These are phyloP conservation scores for Populus nigra DNA, from an alignment of 345 rosid genomes.

Conservation along the genomic window DNA sequence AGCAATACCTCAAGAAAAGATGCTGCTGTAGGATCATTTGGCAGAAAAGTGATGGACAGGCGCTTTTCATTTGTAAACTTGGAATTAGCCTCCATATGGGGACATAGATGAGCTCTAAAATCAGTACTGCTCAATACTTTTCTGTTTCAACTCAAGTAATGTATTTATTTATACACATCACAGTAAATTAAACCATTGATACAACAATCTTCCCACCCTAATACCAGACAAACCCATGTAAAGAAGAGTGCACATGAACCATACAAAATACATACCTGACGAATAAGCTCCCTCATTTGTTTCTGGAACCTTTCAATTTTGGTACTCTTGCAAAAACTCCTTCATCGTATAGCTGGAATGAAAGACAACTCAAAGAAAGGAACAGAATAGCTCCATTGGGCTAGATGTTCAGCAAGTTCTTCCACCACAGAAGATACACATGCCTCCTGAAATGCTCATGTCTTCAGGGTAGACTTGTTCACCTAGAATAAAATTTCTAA, in stretches of 20 bases:
- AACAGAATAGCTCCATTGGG: slow-evolving; percentile 83
- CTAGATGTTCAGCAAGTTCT: slow-evolving; percentile 85
- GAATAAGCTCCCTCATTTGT: slow-evolving; percentile 81
- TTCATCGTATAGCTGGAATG: slow-evolving; percentile 67
- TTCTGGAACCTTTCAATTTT: slow-evolving; percentile 83
- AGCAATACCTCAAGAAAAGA: slow-evolving; percentile 59
- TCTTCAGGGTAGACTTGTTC: slow-evolving; percentile 76
- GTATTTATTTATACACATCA: not conserved
- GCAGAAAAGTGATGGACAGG: slow-evolving; percentile 49
- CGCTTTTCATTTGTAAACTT: slow-evolving; percentile 64
- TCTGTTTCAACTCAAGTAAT: not conserved
- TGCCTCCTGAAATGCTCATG: slow-evolving; percentile 91
- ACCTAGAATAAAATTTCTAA: slow-evolving; percentile 41
- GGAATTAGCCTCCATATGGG: slow-evolving; percentile 66
- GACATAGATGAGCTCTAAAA: slow-evolving; percentile 6
- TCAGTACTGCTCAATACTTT: slow-evolving; percentile 16
- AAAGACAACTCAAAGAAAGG: slow-evolving; percentile 86
- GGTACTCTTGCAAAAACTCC: slow-evolving; percentile 70
- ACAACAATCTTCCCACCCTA: not conserved
- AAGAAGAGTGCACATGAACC: not conserved
- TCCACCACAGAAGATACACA: slow-evolving; percentile 81
- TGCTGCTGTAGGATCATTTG: slow-evolving; percentile 65
- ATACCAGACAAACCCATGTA: not conserved
- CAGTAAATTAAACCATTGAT: not conserved
- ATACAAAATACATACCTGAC: slow-evolving; percentile 51